Percentiles rank a stretch among this genome's conserved stretches.
Conservation (phyloP, 176 grass and related monocot species). For the Carex scoparia region DNA sequence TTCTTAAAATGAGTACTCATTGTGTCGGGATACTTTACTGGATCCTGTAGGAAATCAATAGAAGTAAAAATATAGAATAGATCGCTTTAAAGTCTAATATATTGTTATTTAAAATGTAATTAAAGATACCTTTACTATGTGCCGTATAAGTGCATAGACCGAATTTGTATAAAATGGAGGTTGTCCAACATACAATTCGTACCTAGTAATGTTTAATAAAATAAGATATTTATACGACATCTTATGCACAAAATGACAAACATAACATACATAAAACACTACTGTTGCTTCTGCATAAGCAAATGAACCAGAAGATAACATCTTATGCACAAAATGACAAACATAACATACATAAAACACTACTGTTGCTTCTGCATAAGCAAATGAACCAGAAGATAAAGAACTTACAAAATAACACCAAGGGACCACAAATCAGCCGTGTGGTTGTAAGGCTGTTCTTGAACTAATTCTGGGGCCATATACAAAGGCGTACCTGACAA, state of each 20-base stretch:
- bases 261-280: neutral
- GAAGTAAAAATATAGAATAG: conserved; percentile 17
- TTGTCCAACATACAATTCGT: conserved; percentile 94
- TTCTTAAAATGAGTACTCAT: conserved; percentile 88
- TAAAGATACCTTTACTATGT: conserved; percentile 80
- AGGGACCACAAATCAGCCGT: conserved; percentile 97
- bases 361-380: neutral
- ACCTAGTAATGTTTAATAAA: conserved; percentile 37
- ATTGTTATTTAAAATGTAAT: conserved; percentile 16
- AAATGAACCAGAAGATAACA: conserved; percentile 20
- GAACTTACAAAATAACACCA: conserved; percentile 90
- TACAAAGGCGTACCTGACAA: conserved; percentile 84
- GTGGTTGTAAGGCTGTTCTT: conserved; percentile 95
- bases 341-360: neutral
- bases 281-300: neutral
- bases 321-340: neutral
- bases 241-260: neutral
- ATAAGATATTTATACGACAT: neutral
- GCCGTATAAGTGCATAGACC: conserved; percentile 86
- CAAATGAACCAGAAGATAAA: conserved; percentile 4
- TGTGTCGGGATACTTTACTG: conserved; percentile 95
- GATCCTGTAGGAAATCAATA: conserved; percentile 48
- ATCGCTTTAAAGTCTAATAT: conserved; percentile 20
- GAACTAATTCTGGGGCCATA: conserved; percentile 98
- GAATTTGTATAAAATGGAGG: conserved; percentile 99